phyloP scores from a whole-genome alignment of 371 early-diverging fungal genomes.

The Mortierella sp. region DNA sequence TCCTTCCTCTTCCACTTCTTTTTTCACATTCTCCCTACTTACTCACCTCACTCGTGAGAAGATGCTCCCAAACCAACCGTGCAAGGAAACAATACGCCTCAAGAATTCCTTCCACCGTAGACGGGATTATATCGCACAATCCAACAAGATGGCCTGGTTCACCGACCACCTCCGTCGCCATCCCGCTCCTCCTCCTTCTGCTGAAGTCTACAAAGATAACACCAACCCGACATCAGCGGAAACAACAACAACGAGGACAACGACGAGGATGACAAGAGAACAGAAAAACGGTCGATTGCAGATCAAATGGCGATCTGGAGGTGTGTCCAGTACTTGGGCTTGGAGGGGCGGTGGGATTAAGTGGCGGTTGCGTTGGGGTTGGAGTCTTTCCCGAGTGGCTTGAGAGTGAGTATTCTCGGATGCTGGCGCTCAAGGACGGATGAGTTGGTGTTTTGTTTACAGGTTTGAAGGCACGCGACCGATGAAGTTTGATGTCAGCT shows the following conservation, averaged over 20 bases:
- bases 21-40: not conserved
- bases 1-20: too few species aligned
- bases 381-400: not conserved
- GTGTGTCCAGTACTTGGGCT: not conserved
- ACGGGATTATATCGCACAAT: not conserved
- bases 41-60: not conserved
- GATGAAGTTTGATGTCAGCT: not conserved
- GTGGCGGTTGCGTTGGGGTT: not conserved
- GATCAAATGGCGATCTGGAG: not conserved
- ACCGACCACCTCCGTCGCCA: too few species aligned
- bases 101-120: not conserved
- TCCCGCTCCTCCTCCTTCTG: not conserved
- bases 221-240: too few species aligned
- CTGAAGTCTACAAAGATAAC: too few species aligned
- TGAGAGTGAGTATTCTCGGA: not conserved
- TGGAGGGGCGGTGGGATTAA: not conserved
- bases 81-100: not conserved
- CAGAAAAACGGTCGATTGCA: not conserved
- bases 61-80: not conserved
- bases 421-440: not conserved
- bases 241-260: not conserved
- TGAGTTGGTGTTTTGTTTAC: not conserved
- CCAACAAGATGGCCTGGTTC: not conserved
- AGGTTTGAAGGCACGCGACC: not conserved
- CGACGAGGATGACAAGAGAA: not conserved